A percentile compares a stretch with the other conserved stretches of the same genome.
Evolutionary conservation across 306 rosid genomes (phyloP).

Genomic region (Quercus cerris): DNA sequence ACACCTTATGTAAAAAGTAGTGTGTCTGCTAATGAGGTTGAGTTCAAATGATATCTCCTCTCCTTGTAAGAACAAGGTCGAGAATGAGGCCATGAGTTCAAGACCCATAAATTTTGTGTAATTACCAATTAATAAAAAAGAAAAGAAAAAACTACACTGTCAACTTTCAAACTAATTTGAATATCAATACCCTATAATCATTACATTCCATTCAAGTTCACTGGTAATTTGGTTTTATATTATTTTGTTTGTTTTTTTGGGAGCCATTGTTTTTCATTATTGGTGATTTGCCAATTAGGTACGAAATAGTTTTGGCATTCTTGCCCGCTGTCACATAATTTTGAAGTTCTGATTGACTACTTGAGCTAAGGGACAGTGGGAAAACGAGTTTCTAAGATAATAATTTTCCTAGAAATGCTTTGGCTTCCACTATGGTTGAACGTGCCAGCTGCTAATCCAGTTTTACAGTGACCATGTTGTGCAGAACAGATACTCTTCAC

Average conservation of each 20-base stretch:
- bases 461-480: constrained; percentile 55
- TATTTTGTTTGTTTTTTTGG: too few relatives aligned
- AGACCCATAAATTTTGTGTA: too few relatives aligned
- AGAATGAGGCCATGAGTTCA: too few relatives aligned
- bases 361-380: neutral
- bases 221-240: neutral
- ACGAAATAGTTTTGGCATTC: neutral
- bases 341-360: neutral
- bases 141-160: neutral
- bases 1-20: neutral
- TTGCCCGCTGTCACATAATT: neutral
- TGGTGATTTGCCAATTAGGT: too few relatives aligned
- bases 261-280: neutral
- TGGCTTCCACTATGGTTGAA: constrained; percentile 4
- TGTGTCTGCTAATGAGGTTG: neutral
- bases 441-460: constrained; percentile 15
- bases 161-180: neutral
- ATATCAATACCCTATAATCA: neutral
- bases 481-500: constrained; percentile 24
- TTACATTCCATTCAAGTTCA: neutral
- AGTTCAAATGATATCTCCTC: too few relatives aligned
- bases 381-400: neutral
- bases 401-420: neutral
- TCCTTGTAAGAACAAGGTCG: too few relatives aligned
- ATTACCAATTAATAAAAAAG: too few relatives aligned